Evolutionary conservation across 2,329 filamentous ascomycete species (phyloP), one percentile per base, ranked within the genome.

Genomic region (Thelonectria blattea): DNA sequence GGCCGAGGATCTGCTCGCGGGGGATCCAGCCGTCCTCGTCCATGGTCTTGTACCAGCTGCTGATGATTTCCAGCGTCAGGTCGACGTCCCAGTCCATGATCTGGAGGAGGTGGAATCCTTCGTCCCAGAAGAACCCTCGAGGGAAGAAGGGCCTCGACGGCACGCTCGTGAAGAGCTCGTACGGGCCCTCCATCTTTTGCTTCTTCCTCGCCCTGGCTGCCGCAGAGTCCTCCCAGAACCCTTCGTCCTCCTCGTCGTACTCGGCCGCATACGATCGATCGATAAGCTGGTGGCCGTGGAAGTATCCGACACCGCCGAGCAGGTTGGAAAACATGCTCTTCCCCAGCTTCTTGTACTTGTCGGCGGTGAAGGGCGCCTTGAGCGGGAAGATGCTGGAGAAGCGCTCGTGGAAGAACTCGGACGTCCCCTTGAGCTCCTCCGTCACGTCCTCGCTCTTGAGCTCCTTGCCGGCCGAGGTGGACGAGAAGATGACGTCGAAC

Each of bases 11-110:
- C 78, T 97, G 93, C 79, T 99, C 95, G 52, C 95, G 90, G 3
- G 89, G 92, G 73, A 99, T 98, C 95, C 95, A 99, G 55, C 95
- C 95, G 74, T 98, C 93, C 15, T 95, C 91, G 67, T 99, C 95
- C 86, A 98, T 97, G 17, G 96, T 85, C 65, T 89, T 92, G 79
- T 96, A 96, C 95, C 95, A 99, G 77, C 92, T 97, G 78, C 90
- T 91, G 63, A 98, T 85, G 65, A 99, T 92, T 64, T 97, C 92
- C 30, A 90, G 80, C 3, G 91, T 88, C 52, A 98, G 83, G 72
- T 97, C 93, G 53, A 93, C 87, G 73, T 99, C 95, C 91, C 93
- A 99, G 66, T 99, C 94, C 18, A 92, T 85, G 55, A 99, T 89
- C 2, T 93, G 93, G 49, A 97, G 81, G 37, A 99, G 81, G 72